A percentile compares a stretch with the other conserved stretches of the same genome.
phyloP scores from a whole-genome alignment of 2,329 filamentous ascomycete species.

The Colletotrichum zoysiae region DNA sequence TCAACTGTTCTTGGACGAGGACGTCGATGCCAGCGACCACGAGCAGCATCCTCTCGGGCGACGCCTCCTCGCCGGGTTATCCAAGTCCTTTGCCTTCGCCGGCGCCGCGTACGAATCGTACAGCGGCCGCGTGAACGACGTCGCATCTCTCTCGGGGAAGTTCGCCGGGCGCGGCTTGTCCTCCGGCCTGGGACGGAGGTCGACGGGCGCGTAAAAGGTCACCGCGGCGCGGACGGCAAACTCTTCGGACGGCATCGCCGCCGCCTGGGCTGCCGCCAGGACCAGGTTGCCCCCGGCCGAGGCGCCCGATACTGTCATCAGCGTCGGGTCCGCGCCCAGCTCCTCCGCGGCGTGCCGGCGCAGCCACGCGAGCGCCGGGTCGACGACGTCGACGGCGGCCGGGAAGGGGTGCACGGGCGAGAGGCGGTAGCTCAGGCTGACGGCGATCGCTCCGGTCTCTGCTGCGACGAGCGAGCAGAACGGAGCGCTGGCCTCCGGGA shows the following conservation, averaged over 20 bases:
- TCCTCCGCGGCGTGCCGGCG: too few relatives aligned
- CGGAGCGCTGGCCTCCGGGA: slow-evolving; percentile 54
- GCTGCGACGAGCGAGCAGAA: slow-evolving; percentile 52
- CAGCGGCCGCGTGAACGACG: slow-evolving; percentile 54
- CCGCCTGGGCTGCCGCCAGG: slow-evolving; percentile 51
- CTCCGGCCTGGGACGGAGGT: slow-evolving; percentile 54
- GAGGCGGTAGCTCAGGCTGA: slow-evolving; percentile 64
- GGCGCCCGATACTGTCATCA: slow-evolving; percentile 59
- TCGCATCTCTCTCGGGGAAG: slow-evolving; percentile 54
- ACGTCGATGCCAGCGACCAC: slow-evolving; percentile 57
- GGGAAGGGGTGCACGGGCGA: slow-evolving; percentile 66
- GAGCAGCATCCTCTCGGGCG: slow-evolving; percentile 56
- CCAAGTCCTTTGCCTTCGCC: slow-evolving; percentile 45
- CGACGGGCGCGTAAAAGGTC: slow-evolving; percentile 56
- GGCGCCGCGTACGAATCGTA: slow-evolving; percentile 58
- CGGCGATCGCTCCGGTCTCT: slow-evolving; percentile 58
- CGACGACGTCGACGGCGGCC: too few relatives aligned
- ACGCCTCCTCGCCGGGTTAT: slow-evolving; percentile 49
- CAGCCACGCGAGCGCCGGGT: too few relatives aligned
- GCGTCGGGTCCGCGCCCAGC: slow-evolving; percentile 53
- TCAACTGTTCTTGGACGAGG: slow-evolving; percentile 54
- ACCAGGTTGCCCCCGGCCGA: slow-evolving; percentile 60
- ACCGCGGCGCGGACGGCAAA: slow-evolving; percentile 56
- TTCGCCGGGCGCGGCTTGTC: slow-evolving; percentile 53
- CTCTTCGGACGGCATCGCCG: too few relatives aligned